These are phyloP conservation scores for Geotrichum bryndzae DNA, from an alignment of 1,139 yeast species.

Conservation along the genomic window DNA sequence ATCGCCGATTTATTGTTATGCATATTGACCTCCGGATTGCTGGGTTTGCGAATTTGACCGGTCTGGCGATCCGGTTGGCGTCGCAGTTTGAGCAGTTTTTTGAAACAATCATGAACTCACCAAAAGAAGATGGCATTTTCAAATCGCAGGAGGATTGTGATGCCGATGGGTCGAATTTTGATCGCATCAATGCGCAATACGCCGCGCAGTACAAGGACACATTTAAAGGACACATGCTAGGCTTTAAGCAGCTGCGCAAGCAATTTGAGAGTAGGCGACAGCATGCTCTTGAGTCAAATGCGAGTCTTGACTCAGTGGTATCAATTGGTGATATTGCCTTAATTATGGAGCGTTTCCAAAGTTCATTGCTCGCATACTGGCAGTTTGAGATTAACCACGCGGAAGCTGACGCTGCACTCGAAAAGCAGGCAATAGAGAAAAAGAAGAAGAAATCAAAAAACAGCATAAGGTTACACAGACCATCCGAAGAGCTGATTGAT, in stretches of 20 bases:
- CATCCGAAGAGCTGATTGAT: constrained; percentile 5
- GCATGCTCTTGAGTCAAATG: constrained; percentile 11
- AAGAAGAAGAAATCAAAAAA: neutral
- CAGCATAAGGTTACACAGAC: neutral
- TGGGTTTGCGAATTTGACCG: constrained; percentile 21
- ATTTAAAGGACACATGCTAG: constrained; percentile 22
- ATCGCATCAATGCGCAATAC: constrained; percentile 9
- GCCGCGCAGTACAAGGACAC: constrained; percentile 16
- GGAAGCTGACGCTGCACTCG: constrained; percentile 10
- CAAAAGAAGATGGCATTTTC: constrained; percentile 17
- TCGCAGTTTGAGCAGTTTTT: constrained; percentile 20
- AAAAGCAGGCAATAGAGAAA: constrained; percentile 6
- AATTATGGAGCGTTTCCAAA: constrained; percentile 20
- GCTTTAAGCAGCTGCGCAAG: constrained; percentile 20
- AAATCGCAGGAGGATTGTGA: constrained; percentile 14
- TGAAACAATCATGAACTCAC: constrained; percentile 15
- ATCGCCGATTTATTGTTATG: constrained; percentile 18
- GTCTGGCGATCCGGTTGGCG: constrained; percentile 20
- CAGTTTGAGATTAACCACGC: constrained; percentile 19
- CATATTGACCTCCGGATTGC: constrained; percentile 22
- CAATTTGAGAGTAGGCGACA: constrained; percentile 16
- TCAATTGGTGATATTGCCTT: constrained; percentile 19
- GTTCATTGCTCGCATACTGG: constrained; percentile 22
- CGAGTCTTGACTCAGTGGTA: constrained; percentile 10
- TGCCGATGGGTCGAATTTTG: constrained; percentile 2